Base-by-base conservation (phyloP, 768 basidiomycete species). In the Mrakia blollopis region DNA sequence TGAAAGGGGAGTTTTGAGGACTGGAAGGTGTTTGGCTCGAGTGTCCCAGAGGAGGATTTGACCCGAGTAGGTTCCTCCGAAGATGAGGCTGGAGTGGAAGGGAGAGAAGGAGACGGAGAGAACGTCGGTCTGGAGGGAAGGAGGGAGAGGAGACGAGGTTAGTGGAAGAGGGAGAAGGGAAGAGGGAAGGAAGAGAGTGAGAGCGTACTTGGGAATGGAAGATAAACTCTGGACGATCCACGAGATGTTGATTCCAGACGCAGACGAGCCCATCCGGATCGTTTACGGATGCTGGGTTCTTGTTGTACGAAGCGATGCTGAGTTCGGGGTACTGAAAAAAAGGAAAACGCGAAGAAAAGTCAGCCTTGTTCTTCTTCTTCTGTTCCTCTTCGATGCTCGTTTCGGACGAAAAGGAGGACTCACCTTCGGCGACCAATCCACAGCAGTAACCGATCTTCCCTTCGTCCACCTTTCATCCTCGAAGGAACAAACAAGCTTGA, bases 1-100 rank as follows among this genome's bases (percentile, higher is more conserved):
- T 23, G 95, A 97, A 57, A 98, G 84, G 0, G 97, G 97, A 8
- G 97, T 97, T 85, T 98, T 99, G 69, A 98, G 86, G 3, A 98
- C 94, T 0, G 97, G 97, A 2, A 98, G 86, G 82, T 97, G 94
- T 82, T 96, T 96, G 2, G 95, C 93, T 67, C 97, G 90, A 11
- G 95, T 98, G 81, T 99, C 97, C 97, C 97, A 99, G 0, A 98
- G 88, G 37, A 99, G 86, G 78, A 99, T 95, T 85, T 98, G 97
- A 25, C 97, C 97, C 39, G 97, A 98, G 83, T 98, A 98, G n/a
- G 97, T 98, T 32, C 97, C 97, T 72, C 97, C 97, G 79, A 98
- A 97, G 54, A 99, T 88, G 25, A 98, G 89, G 81, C 97, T 98
- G 2, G 97, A 92, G 83, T 99, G 96, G 84, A 97, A 98, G 0